Evolutionary conservation across 441 rosid species (phyloP).

Genomic region (Adansonia rubrostipa): DNA sequence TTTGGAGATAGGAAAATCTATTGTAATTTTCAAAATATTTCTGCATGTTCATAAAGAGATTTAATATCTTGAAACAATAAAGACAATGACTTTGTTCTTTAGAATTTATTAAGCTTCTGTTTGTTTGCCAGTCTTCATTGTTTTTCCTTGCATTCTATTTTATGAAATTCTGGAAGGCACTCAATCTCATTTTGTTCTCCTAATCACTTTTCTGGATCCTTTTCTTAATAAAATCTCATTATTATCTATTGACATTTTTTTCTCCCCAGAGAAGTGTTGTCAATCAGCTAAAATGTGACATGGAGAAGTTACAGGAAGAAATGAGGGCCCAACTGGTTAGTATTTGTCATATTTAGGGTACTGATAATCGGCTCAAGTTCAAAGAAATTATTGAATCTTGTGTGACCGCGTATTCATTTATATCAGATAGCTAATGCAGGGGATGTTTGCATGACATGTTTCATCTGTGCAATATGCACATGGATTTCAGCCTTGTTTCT

Average conservation of each 20-base stretch:
- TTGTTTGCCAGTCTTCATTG: background rate
- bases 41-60: background rate
- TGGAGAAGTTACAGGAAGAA: conserved; percentile 82
- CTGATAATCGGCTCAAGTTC: background rate
- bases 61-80: background rate
- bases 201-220: background rate
- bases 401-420: background rate
- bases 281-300: conserved; percentile 87
- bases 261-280: conserved; percentile 76
- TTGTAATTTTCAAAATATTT: background rate
- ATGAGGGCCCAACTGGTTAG: conserved; percentile 84
- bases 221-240: background rate
- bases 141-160: conserved; percentile 19
- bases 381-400: background rate
- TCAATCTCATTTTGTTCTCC: background rate
- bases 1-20: background rate
- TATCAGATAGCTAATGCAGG: background rate
- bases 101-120: background rate
- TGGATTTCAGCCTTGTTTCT: background rate
- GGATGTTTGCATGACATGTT: background rate
- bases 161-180: conserved; percentile 20
- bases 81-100: background rate
- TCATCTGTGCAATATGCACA: background rate
- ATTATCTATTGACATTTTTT: conserved; percentile 16
- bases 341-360: conserved; percentile 21